Conservation (phyloP, 2,329 filamentous ascomycete species). For the Aspergillus fischeri region DNA sequence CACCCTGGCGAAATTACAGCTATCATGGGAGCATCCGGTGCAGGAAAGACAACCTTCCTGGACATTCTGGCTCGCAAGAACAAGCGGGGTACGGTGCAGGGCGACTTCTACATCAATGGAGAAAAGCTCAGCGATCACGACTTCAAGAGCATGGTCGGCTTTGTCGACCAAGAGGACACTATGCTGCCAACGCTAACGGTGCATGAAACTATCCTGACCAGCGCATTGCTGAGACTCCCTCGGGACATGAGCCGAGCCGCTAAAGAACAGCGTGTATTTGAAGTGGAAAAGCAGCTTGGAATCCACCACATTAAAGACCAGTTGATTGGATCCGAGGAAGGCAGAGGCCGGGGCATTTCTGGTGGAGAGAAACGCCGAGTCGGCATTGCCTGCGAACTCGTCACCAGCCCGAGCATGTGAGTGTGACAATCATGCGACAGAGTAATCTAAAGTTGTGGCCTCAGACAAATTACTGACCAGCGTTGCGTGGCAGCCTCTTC, state of each 20-base stretch:
- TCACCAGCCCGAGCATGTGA: slow-evolving; percentile 86
- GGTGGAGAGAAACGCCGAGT: slow-evolving; percentile 95
- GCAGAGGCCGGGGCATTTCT: slow-evolving; percentile 88
- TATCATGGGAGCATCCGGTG: slow-evolving; percentile 97
- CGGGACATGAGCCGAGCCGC: slow-evolving; percentile 79
- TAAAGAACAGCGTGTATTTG: slow-evolving; percentile 88
- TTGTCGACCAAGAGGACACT: slow-evolving; percentile 97
- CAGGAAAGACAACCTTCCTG: slow-evolving; percentile 94
- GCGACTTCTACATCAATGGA: slow-evolving; percentile 89
- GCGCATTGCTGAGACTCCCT: slow-evolving; percentile 85
- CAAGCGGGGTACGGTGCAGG: slow-evolving; percentile 74
- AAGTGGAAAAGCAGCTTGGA: slow-evolving; percentile 93
- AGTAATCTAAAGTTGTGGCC: no score
- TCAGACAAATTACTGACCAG: no score
- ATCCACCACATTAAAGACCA: slow-evolving; percentile 94
- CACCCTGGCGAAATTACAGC: slow-evolving; percentile 92
- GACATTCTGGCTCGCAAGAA: slow-evolving; percentile 97
- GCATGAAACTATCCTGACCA: slow-evolving; percentile 95
- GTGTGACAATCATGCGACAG: no score
- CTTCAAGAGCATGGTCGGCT: slow-evolving; percentile 89
- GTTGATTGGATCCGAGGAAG: slow-evolving; percentile 92
- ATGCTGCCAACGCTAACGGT: slow-evolving; percentile 95
- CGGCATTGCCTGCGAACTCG: slow-evolving; percentile 93
- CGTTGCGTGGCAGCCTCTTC: slow-evolving; percentile 55
- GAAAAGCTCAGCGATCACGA: slow-evolving; percentile 80